Conservation (phyloP, 106 monocot species). For the Dactylorhiza incarnata region DNA sequence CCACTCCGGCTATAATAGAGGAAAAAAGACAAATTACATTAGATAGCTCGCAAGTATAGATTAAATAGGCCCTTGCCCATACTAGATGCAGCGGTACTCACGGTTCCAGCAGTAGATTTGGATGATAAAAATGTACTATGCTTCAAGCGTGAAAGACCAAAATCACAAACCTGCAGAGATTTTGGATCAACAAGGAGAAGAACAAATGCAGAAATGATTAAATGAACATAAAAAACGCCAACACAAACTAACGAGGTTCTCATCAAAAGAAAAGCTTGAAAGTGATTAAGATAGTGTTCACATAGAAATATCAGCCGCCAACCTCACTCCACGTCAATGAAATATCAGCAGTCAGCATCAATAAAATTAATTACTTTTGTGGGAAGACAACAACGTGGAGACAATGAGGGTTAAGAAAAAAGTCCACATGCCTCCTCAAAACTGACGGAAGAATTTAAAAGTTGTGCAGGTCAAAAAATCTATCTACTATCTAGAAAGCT, state of each 20-base stretch:
- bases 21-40: not conserved
- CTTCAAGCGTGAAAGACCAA: conserved; percentile 98
- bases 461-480: no score
- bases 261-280: not conserved
- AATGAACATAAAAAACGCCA: not conserved
- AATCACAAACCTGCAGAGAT: conserved; percentile 79
- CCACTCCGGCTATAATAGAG: conserved; percentile 77
- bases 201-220: not conserved
- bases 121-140: conserved; percentile 93
- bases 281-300: not conserved
- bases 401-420: no score
- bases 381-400: no score
- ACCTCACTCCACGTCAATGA: no score
- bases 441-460: no score
- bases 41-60: not conserved
- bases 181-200: not conserved
- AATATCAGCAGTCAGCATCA: no score
- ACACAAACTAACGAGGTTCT: not conserved
- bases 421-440: no score
- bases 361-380: no score
- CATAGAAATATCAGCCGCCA: no score
- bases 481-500: no score
- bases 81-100: conserved; percentile 25
- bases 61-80: not conserved
- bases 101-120: conserved; percentile 94